A percentile compares a stretch with the other conserved stretches of the same genome.
Conservation (phyloP, 768 basidiomycete species). For the Daedaleopsis nitida region DNA sequence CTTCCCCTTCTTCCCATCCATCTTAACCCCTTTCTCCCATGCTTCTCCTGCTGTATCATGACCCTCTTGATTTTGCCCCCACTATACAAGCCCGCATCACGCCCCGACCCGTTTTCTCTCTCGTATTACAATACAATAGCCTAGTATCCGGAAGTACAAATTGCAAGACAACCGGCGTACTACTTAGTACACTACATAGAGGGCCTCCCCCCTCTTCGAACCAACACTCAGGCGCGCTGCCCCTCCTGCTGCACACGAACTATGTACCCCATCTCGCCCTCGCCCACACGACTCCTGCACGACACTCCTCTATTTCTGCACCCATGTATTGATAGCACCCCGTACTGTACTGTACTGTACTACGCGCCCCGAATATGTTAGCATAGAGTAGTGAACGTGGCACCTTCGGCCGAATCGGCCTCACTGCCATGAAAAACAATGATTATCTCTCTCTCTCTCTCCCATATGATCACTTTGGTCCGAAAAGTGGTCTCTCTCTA, state of each 20-base stretch:
- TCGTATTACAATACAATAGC: neutral
- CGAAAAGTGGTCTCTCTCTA: no score
- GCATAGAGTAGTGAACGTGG: neutral
- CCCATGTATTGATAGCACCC: neutral
- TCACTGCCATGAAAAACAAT: neutral
- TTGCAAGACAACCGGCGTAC: neutral
- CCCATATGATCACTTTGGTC: no score
- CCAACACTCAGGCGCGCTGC: no score
- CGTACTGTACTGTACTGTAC: neutral
- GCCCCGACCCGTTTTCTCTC: no score
- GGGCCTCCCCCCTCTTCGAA: neutral
- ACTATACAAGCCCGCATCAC: no score
- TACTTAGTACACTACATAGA: neutral
- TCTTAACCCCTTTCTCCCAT: neutral
- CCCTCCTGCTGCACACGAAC: no score
- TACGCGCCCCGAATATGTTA: neutral
- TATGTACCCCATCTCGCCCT: neutral
- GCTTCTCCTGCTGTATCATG: no score
- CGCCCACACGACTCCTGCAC: neutral
- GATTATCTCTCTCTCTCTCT: no score
- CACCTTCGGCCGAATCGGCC: conserved; percentile 8
- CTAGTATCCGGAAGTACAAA: neutral
- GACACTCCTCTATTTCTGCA: neutral
- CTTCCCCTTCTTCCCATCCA: neutral
- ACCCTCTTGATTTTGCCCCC: no score